Evolutionary conservation across 2,329 filamentous ascomycete genomes (phyloP), one percentile per base, ranked within the genome.

Genomic region (Pezicula radicicola): DNA sequence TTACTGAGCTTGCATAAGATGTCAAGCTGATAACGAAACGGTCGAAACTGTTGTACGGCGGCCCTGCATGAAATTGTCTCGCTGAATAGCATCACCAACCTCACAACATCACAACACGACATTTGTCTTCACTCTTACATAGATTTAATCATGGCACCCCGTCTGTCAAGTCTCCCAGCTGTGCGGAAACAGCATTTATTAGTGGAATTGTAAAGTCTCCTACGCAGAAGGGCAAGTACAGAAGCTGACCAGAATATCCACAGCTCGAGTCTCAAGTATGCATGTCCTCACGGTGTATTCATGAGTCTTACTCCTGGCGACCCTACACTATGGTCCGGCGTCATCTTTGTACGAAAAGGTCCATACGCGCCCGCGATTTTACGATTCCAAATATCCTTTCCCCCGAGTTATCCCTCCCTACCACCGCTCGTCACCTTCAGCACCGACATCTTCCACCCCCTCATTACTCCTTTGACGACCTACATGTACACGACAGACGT

Each of bases 391-490:
- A 88, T 97, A 58, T 87, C 86, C 21, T 97, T 97, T 63, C 89
- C 92, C 35, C 78, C 87, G 55, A 79, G 80, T 37, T 97, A 95
- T 67, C 93, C 93, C 12, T 73, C 78, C 48, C 73, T 89, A 18
- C 89, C 93, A 47, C 94, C 94, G 9, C 77, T 92, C 16, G 83
- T 99, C 59, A 93, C 87, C 50, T 96, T 99, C 70, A 82, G 84
- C 43, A 95, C 90, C 60, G 93, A 97, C 67, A 87, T 97, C 60
- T 99, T 97, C 69, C 93, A 99, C 68, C 93, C 93, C 16, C 78
- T 99, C 40, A 86, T 97, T 60, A 91, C 92, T 7, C 92, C 94
- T 36, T 78, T 95, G 55, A 96, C 91, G n/a, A 96, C 91, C 3
- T 95, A 96, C 71, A 94, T 90, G 66, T 95, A 96, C 74, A 88